Evolutionary conservation across 1,284 basidiomycete genomes (phyloP), one percentile per base, ranked within the genome.

Genomic region (Cutaneotrichosporon cutaneum): DNA sequence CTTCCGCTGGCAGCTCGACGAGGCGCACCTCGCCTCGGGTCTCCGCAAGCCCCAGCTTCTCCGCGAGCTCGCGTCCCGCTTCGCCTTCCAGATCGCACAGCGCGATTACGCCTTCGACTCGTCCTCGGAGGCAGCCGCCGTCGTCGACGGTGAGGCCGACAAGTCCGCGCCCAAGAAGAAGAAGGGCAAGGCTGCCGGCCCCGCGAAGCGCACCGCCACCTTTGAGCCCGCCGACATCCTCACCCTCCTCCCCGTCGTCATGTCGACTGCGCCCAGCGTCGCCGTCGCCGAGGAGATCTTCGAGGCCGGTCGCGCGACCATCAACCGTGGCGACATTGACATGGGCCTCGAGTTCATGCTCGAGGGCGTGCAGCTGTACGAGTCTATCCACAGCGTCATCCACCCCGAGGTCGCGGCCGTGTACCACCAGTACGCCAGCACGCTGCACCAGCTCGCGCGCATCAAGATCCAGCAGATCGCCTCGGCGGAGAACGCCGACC

Each of bases 351-450:
- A 84, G 64, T 77, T 85, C 66, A 77, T 84, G 72, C 78, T 82
- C 51, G 84, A 85, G 64, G 83, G 81, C 45, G 77, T 85, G 61
- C 80, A 81, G 68, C 78, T 83, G 62, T 84, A 82, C 77, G 84
- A 85, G 77, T 82, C 82, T 66, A 82, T 85, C 53, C 84, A 83
- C 72, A 83, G 83, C 4, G 75, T 83, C 22, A 80, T 85, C 24
- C 84, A 85, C 73, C 82, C 83, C 32, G 84, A 85, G 69, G 82
- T 83, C 54, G 83, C 83, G 0, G 73, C 78, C 13, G 82, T 81
- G 60, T 85, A 83, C 74, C 80, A 82, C 67, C 75, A 80, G 60
- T 83, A 83, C 68, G 78, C 82, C 5, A 77, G 79, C 59, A 77
- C 81, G 10, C 74, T 83, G 52, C 82, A 83, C 66, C 75, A 77